Evolutionary conservation across 2,329 filamentous ascomycete species (phyloP), one percentile per base, ranked within the genome.

Genomic region (Beauveria pseudobassiana): DNA sequence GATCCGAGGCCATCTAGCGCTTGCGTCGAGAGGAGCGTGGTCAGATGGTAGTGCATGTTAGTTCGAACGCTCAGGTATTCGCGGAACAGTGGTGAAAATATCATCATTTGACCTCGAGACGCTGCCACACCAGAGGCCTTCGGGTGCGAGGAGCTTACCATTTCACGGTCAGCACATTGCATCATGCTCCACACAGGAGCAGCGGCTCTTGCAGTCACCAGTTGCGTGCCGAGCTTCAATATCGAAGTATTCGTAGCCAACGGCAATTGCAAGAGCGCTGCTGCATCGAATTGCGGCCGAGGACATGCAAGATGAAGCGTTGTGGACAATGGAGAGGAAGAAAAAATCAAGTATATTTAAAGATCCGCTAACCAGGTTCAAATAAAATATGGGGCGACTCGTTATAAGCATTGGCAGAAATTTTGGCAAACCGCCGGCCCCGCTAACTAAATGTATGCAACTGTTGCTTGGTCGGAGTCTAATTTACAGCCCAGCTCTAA

Each of bases 31-130:
- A 56, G 48, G 12, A 43, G 46, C 22, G 49, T 24, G 58, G 24
- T 86, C 86, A 88, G 86, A 88, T 88, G 86, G 86, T 88, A 87
- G 85, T 88, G 86, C 86, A 88, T 88, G 86, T 87, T 80, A n/a
- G 79, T 80, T 86, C 84, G 79, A 72, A 71, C 81, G 83, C 83
- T 86, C 83, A 80, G 80, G 78, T 69, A 67, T 69, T 86, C 82
- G 80, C 83, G 80, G 81, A 85, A 85, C 81, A 76, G 81, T 84
- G 80, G 81, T 77, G 76, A 73, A 69, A 72, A 66, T 71, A 76
- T 85, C 83, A 83, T 86, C 83, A 85, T 75, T 65, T 65, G 65
- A 59, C 63, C 50, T 61, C 59, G 50, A 54, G 50, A 48, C 57
- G 42, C 30, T 58, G 30, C 34, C 24, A 49, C 48, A 48, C 20